phyloP scores from a whole-genome alignment of 2,329 filamentous ascomycete genomes.

The Aspergillus japonicus region DNA sequence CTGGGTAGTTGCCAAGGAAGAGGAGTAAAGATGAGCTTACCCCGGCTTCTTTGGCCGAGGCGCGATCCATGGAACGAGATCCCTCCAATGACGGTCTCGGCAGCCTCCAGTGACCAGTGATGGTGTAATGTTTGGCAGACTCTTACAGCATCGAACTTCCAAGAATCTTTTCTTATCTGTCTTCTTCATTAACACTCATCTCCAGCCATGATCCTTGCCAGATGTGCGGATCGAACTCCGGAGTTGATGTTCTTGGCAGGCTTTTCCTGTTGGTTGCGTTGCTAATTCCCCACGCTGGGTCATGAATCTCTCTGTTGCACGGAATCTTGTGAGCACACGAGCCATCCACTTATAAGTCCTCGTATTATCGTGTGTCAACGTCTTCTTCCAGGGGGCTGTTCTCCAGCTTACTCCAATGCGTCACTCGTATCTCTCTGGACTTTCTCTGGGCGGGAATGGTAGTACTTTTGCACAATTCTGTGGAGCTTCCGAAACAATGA shows the following conservation, averaged over 20 bases:
- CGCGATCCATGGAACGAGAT: slow-evolving; percentile 8
- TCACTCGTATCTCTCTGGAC: neutral
- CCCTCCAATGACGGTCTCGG: slow-evolving; percentile 19
- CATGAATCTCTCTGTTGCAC: too few relatives aligned
- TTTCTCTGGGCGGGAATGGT: neutral
- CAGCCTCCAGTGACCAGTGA: slow-evolving; percentile 13
- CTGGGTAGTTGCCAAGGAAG: neutral
- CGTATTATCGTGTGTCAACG: neutral
- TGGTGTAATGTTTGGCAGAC: slow-evolving; percentile 14
- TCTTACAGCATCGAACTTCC: slow-evolving; percentile 14
- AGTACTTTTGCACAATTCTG: slow-evolving; percentile 12
- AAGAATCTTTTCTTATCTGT: neutral
- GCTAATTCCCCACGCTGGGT: too few relatives aligned
- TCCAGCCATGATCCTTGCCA: neutral
- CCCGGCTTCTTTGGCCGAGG: slow-evolving; percentile 7
- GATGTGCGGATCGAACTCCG: neutral
- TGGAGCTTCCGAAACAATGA: slow-evolving; percentile 17
- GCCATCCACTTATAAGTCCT: neutral
- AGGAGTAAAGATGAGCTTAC: slow-evolving; percentile 1
- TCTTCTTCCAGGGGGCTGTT: neutral
- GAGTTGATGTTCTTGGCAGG: neutral
- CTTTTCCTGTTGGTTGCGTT: neutral
- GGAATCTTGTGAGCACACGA: neutral
- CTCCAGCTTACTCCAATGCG: neutral
- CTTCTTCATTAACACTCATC: neutral